Evolutionary conservation across 805 yeast genomes (phyloP).

Genomic region (Clavispora fructus): DNA sequence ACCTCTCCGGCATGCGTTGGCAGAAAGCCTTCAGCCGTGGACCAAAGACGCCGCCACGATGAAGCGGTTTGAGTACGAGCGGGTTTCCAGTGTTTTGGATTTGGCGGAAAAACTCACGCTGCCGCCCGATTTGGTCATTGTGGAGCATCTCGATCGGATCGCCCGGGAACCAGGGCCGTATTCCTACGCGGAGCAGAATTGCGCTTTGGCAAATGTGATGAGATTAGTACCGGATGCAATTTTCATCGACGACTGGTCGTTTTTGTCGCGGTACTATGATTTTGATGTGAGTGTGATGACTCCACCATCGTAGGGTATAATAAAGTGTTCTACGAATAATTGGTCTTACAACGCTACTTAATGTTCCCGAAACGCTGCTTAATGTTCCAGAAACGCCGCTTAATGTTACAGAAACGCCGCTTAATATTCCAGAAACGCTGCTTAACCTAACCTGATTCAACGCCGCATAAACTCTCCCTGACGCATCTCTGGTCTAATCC

Average conservation of each 20-base stretch:
- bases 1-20: conserved; percentile 9
- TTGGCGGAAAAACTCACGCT: conserved; percentile 1
- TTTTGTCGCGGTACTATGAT: conserved; percentile 9
- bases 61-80: conserved; percentile 11
- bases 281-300: too few relatives aligned
- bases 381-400: too few relatives aligned
- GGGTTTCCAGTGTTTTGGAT: conserved; percentile 8
- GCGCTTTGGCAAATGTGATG: conserved; percentile 6
- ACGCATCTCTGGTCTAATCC: too few relatives aligned
- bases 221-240: conserved; percentile 2
- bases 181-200: conserved; percentile 8
- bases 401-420: too few relatives aligned
- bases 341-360: too few relatives aligned
- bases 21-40: conserved; percentile 6
- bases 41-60: conserved; percentile 4
- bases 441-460: too few relatives aligned
- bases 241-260: conserved; percentile 12
- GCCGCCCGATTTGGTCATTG: conserved; percentile 7
- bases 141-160: conserved; percentile 13
- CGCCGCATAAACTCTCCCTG: too few relatives aligned
- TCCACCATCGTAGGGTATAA: too few relatives aligned
- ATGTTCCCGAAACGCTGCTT: too few relatives aligned
- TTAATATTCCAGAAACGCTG: too few relatives aligned
- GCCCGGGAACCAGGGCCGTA: conserved; percentile 9
- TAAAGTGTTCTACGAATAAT: too few relatives aligned